Percentiles rank a stretch among this genome's conserved stretches.
These are phyloP conservation scores for Furcasterigmium furcatum DNA, from an alignment of 2,329 filamentous ascomycete genomes.

Conservation along the genomic window DNA sequence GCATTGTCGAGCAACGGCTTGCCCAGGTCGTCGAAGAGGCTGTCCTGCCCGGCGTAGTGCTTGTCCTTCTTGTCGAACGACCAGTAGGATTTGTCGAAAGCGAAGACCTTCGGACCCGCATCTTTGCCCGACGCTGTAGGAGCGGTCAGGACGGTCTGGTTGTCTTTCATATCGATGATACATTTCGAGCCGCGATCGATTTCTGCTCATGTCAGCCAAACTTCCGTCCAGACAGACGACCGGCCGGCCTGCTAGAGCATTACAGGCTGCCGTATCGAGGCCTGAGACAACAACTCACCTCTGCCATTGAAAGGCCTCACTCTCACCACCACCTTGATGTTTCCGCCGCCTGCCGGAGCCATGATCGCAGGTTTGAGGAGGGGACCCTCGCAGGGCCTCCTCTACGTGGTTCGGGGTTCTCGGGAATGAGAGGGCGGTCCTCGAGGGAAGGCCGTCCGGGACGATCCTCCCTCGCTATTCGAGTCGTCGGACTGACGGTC, in stretches of 20 bases:
- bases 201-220: conserved; percentile 51
- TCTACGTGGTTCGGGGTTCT: neutral
- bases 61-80: conserved; percentile 82
- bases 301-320: conserved; percentile 91
- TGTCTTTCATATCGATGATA: conserved; percentile 94
- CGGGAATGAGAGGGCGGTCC: neutral
- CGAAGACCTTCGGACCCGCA: conserved; percentile 77
- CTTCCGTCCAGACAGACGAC: neutral
- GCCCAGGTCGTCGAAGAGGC: conserved; percentile 85
- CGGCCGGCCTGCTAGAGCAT: conserved; percentile 5
- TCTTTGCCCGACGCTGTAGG: conserved; percentile 76
- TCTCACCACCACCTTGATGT: conserved; percentile 99
- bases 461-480: too few species aligned
- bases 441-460: too few species aligned
- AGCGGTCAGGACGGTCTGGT: conserved; percentile 81
- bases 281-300: conserved; percentile 53
- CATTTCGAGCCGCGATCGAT: conserved; percentile 90
- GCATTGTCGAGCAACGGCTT: conserved; percentile 93
- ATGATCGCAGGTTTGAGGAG: conserved; percentile 34
- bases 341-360: conserved; percentile 75
- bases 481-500: too few species aligned
- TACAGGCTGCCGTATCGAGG: neutral
- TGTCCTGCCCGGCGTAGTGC: conserved; percentile 85
- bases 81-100: conserved; percentile 98
- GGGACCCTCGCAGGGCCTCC: neutral